Evolutionary conservation across 2,329 filamentous ascomycete genomes (phyloP), one percentile per base, ranked within the genome.

Genomic region (Juglanconis juglandina): DNA sequence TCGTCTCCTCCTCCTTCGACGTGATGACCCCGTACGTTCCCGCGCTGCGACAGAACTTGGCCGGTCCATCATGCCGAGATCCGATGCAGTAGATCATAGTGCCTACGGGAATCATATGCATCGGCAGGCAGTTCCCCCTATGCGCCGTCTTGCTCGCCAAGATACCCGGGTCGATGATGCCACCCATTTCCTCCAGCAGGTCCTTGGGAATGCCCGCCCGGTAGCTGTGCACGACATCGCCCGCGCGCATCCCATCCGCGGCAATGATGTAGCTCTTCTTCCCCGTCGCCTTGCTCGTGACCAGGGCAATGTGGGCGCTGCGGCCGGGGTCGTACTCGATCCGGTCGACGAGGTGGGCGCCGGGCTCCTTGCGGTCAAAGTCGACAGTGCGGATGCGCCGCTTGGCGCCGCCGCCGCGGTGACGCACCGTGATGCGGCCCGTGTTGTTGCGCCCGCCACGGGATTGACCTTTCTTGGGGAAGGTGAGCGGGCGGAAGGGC

Each of bases 261-360:
- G 95, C 95, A 61, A 99, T 81, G 65, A 99, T 96, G 75, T 99
- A 99, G 66, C 88, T 91, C 77, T 95, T 88, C 66, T 83, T 84
- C 11, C 87, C 84, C 0, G 89, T 94, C 52, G 86, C 83, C 65
- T 92, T 79, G 68, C 90, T 87, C 53, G 87, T 92, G 52, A 97
- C 71, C 59, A 99, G 82, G 5, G 95, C 95, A 74, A 99, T 93
- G 72, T 99, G 95, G 13, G 94, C 92, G 69, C 87, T 96, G 55
- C 95, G 89, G 66, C 92, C 92, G 1, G 95, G 95, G 69, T 99
- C 96, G 74, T 98, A 93, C 75, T 99, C 95, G 70, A 99, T 95
- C 63, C 95, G 87, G 72, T 98, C 93, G 58, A 99, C 94, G 14
- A 88, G 76, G 68, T 98, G 95, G 65, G 90, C 87, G 17, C 95